phyloP scores from a whole-genome alignment of 164 flowering plant genomes.

The Kalanchoe fedtschenkoi region DNA sequence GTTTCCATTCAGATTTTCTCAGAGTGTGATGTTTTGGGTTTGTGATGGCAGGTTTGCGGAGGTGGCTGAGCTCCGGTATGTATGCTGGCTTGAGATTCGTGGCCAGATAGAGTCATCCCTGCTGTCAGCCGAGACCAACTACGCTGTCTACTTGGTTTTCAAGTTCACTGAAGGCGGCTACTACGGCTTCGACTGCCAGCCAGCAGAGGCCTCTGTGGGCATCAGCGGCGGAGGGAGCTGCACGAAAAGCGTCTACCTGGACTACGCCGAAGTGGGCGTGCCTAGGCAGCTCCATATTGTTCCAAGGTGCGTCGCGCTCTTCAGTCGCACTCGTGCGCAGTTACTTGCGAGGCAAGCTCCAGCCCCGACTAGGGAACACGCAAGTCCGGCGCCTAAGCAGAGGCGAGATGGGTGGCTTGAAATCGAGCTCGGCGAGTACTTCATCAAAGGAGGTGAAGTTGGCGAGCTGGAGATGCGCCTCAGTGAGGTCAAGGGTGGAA shows the following conservation, averaged over 20 bases:
- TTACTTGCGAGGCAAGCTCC: background rate
- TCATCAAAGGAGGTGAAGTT: slow-evolving; percentile 9
- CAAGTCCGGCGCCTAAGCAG: slow-evolving; percentile 4
- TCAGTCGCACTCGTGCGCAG: background rate
- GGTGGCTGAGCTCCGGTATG: slow-evolving; percentile 26
- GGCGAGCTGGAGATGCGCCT: slow-evolving; percentile 21
- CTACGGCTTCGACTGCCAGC: slow-evolving; percentile 14
- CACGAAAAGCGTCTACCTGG: slow-evolving; percentile 7
- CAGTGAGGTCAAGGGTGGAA: slow-evolving; percentile 16
- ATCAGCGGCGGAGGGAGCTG: slow-evolving; percentile 5
- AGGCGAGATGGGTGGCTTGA: slow-evolving; percentile 34
- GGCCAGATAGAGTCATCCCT: slow-evolving; percentile 19
- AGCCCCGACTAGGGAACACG: background rate
- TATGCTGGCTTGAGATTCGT: slow-evolving; percentile 32
- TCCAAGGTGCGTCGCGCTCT: background rate
- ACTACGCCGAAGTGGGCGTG: background rate
- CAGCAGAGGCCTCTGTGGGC: slow-evolving; percentile 11
- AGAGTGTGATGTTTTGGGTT: background rate
- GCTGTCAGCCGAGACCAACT: slow-evolving; percentile 21
- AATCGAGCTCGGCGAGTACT: slow-evolving; percentile 29
- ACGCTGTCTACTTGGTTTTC: slow-evolving; percentile 27
- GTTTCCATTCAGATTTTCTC: too few species aligned
- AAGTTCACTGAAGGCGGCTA: slow-evolving; percentile 5
- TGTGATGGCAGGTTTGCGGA: slow-evolving; percentile 20
- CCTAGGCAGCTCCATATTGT: background rate